Base-by-base conservation (phyloP, 495 filamentous ascomycete species). In the Letharia columbiana region DNA sequence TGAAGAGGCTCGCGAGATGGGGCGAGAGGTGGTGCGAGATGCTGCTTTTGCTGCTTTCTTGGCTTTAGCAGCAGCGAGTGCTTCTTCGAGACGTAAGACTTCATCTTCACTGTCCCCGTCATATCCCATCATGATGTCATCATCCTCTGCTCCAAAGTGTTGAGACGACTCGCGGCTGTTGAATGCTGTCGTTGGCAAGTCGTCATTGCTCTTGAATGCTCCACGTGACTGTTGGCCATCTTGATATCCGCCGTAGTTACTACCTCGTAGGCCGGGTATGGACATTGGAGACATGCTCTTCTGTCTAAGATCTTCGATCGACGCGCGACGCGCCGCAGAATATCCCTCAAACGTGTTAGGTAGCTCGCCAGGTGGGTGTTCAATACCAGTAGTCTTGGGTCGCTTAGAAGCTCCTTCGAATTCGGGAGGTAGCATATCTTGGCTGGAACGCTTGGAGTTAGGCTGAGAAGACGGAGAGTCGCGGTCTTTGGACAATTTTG, bases 341-440 rank as follows among this genome's bases (percentile, higher is more conserved):
- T 57, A 57, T 11, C 31, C 54, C 2, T 57, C 54, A 33, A 57
- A 18, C 31, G 7, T 57, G 17, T 37, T 57, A 3, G 33, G 13
- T 37, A 10, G 15, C 15, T 31, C 47, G 33, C 39, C 18, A 50
- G 66, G 2, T 31, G 60, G 33, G 3, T 11, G 40, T 20, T 60
- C 54, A 45, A 18, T 18, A 20, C 11, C 35, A 41, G 31, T 23
- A 20, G 41, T 61, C 54, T 72, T 76, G 28, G 70, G 66, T 41
- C 76, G 73, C 60, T 75, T 80, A 52, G 77, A 74, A 2, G 75
- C 80, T 3, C 57, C 56, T 42, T 72, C 64, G 60, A 68, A 66
- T 56, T 56, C 31, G 37, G 60, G 12, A 39, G 59, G n/a, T 20
- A 40, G 58, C 28, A 28, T 42, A 0, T 50, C 35, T 61, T 70